A percentile compares a stretch with the other conserved stretches of the same genome.
Conservation (phyloP, 768 basidiomycete species). For the Mrakia hoshinonis region DNA sequence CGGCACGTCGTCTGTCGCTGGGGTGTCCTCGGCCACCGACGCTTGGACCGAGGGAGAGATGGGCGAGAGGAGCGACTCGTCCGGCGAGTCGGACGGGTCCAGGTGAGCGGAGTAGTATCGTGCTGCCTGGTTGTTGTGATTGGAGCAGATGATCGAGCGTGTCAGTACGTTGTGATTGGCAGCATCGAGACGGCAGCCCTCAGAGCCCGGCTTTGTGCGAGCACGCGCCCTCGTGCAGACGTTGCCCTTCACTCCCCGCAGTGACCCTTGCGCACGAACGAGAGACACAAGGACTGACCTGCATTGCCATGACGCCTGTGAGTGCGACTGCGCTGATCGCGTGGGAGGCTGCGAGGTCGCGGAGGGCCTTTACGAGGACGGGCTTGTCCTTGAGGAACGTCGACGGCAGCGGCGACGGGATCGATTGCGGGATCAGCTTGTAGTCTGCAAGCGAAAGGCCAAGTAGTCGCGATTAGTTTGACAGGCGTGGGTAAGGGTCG, state of each 20-base stretch:
- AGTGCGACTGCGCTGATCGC: slow-evolving; percentile 41
- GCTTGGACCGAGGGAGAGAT: slow-evolving; percentile 29
- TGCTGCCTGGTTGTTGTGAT: background rate
- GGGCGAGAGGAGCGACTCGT: slow-evolving; percentile 13
- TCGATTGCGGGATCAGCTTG: slow-evolving; percentile 33
- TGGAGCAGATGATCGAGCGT: background rate
- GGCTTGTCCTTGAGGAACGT: slow-evolving; percentile 31
- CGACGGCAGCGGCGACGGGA: slow-evolving; percentile 28
- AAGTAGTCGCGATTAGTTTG: too few relatives aligned
- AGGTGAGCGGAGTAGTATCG: slow-evolving; percentile 26
- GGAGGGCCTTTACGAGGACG: slow-evolving; percentile 32
- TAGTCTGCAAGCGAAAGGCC: slow-evolving; percentile 37
- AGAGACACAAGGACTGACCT: slow-evolving; percentile 34
- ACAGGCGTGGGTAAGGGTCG: too few relatives aligned
- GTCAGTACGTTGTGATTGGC: background rate
- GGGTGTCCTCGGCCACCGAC: slow-evolving; percentile 45
- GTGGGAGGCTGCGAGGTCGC: slow-evolving; percentile 39
- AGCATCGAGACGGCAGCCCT: too few relatives aligned
- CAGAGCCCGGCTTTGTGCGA: too few relatives aligned
- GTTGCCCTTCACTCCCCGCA: too few relatives aligned
- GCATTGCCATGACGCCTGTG: slow-evolving; percentile 41
- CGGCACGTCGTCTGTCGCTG: background rate
- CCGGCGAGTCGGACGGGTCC: slow-evolving; percentile 19
- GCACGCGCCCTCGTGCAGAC: too few relatives aligned
- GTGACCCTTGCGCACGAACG: too few relatives aligned